Evolutionary conservation across 345 rosid species (phyloP).

Genomic region (Salix exigua): DNA sequence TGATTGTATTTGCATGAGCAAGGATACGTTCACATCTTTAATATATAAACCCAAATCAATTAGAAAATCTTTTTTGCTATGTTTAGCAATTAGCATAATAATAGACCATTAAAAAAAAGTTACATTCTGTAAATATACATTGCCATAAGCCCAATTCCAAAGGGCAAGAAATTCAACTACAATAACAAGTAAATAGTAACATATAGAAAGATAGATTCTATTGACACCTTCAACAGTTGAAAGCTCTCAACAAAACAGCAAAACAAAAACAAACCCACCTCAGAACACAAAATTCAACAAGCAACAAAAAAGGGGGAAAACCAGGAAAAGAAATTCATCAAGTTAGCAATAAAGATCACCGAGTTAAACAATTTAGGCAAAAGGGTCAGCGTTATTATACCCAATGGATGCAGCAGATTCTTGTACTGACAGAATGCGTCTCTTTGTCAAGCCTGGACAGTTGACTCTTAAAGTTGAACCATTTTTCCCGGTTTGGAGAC

Average conservation of each 20-base stretch:
- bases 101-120: neutral
- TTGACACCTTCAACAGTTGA: no score
- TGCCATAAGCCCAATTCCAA: neutral
- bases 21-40: no score
- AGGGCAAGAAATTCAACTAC: no score
- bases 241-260: neutral
- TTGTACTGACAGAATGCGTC: constrained; percentile 27
- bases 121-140: neutral
- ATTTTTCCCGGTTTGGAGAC: constrained; percentile 9
- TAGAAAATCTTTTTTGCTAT: no score
- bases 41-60: neutral
- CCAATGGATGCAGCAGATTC: constrained; percentile 44
- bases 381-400: constrained; percentile 30
- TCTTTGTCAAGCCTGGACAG: constrained; percentile 29
- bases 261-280: no score
- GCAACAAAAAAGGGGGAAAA: neutral
- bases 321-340: neutral
- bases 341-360: constrained; percentile 1
- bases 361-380: constrained; percentile 4
- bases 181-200: no score
- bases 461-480: constrained; percentile 4
- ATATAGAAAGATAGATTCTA: no score
- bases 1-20: neutral
- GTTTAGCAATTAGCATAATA: neutral
- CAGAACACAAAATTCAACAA: no score